A percentile compares a stretch with the other conserved stretches of the same genome.
Conservation (phyloP, 2,329 filamentous ascomycete genomes). For the Fusarium scirpi region DNA sequence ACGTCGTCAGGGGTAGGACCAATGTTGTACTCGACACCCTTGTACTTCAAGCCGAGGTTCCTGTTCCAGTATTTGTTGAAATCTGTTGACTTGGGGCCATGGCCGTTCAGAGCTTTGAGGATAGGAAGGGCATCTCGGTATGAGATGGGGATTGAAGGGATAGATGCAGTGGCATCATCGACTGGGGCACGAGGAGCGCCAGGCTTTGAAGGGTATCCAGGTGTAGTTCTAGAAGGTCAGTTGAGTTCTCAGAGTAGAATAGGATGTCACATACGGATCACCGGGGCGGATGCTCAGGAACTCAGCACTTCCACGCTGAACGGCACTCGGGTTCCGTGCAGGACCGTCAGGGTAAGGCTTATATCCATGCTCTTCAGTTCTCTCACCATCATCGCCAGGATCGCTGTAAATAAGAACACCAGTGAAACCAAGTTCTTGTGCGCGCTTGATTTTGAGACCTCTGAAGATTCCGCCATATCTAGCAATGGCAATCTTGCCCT, state of each 20-base stretch:
- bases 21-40: slow-evolving; percentile 86
- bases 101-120: slow-evolving; percentile 88
- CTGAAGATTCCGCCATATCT: slow-evolving; percentile 90
- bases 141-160: slow-evolving; percentile 92
- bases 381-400: slow-evolving; percentile 86
- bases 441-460: slow-evolving; percentile 91
- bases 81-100: slow-evolving; percentile 81
- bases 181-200: slow-evolving; percentile 82
- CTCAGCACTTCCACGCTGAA: slow-evolving; percentile 89
- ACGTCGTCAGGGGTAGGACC: slow-evolving; percentile 81
- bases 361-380: slow-evolving; percentile 85
- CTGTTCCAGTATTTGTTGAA: slow-evolving; percentile 79
- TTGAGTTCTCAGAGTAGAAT: not conserved
- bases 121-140: slow-evolving; percentile 88
- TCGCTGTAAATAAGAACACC: slow-evolving; percentile 89
- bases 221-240: slow-evolving; percentile 72
- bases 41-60: slow-evolving; percentile 79
- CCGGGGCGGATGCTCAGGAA: slow-evolving; percentile 78
- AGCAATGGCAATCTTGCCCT: slow-evolving; percentile 87
- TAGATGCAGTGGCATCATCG: slow-evolving; percentile 78
- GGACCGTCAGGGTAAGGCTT: slow-evolving; percentile 86
- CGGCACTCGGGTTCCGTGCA: slow-evolving; percentile 86
- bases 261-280: slow-evolving; percentile 67
- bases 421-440: slow-evolving; percentile 89
- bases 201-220: slow-evolving; percentile 92